Evolutionary conservation across 202 grass and related monocot species (phyloP).

Genomic region (Bolboschoenoplectus hybrid): DNA sequence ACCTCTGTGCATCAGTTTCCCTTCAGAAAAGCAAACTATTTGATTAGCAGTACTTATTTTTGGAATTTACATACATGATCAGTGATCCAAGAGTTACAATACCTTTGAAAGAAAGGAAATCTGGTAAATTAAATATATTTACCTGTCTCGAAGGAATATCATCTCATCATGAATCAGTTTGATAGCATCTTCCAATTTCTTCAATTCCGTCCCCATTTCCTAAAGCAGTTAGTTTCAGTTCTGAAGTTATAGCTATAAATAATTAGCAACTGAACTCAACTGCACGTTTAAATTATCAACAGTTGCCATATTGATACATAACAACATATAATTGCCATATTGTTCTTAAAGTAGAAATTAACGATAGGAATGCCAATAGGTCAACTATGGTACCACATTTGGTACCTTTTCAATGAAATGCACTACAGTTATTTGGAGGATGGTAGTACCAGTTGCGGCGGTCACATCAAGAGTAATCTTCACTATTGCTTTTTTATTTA

Average conservation of each 20-base stretch:
- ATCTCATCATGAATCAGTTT: constrained; percentile 57
- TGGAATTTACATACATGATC: background rate
- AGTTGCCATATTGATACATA: background rate
- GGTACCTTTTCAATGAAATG: background rate
- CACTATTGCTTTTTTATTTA: background rate
- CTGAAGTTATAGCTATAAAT: background rate
- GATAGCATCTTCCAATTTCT: constrained; percentile 49
- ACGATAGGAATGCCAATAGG: background rate
- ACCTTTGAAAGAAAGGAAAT: background rate
- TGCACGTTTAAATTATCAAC: background rate
- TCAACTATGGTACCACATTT: background rate
- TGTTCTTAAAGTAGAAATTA: constrained; percentile 8
- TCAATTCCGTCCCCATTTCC: constrained; percentile 49
- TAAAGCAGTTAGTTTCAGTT: constrained; percentile 28
- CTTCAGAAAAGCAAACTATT: constrained; percentile 27
- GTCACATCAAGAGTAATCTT: background rate
- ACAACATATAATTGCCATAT: background rate
- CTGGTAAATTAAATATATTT: constrained; percentile 4
- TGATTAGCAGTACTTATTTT: background rate
- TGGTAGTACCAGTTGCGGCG: background rate
- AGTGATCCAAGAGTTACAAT: constrained; percentile 11
- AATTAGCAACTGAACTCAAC: background rate
- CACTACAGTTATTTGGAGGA: background rate
- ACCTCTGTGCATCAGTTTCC: constrained; percentile 47
- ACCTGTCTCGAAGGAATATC: constrained; percentile 37